Evolutionary conservation across 495 filamentous ascomycete genomes (phyloP), one percentile per base, ranked within the genome.

Genomic region (Neurospora tetrasperma): DNA sequence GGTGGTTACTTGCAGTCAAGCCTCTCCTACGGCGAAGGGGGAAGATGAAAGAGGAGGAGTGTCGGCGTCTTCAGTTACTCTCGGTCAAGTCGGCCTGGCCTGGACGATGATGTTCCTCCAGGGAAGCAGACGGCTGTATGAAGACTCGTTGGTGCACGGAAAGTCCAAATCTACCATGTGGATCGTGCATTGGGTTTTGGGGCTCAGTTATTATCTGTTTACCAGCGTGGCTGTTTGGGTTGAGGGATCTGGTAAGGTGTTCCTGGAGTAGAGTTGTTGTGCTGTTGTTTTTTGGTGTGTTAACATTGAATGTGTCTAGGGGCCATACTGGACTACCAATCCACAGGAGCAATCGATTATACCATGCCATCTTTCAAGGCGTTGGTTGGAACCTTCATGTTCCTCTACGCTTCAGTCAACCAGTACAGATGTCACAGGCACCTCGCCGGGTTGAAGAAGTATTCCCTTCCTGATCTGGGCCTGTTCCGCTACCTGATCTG

Each of bases 361-460:
- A 71, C 80, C 77, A 31, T 82, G 80, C 89, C 89, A 7, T 84
- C 87, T 4, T 54, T 89, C 0, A 90, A 89, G 71, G 90, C 89
- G 5, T 82, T 89, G 48, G 9, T 93, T 46, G 88, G 87, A 5
- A 73, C 91, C 18, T 85, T 89, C 10, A 71, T 92, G 20, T 97
- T 97, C 79, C 76, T 96, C 18, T 78, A 90, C 16, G 92, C 91
- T 23, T 97, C 92, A 68, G 85, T 89, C 35, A 81, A 92, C 74
- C 96, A 99, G 81, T 87, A 96, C 79, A 88, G 89, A 79, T 92
- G 89, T 77, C 96, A 99, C 79, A 84, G 82, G 54, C 90, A 97
- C 79, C 90, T 99, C 35, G 89, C 89, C 48, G 89, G 89, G 3
- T 84, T 98, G 46, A 89, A 91, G 77, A 96, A 93, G 75, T 98